Conservation (phyloP, 306 rosid species). For the Quercus cerris region DNA sequence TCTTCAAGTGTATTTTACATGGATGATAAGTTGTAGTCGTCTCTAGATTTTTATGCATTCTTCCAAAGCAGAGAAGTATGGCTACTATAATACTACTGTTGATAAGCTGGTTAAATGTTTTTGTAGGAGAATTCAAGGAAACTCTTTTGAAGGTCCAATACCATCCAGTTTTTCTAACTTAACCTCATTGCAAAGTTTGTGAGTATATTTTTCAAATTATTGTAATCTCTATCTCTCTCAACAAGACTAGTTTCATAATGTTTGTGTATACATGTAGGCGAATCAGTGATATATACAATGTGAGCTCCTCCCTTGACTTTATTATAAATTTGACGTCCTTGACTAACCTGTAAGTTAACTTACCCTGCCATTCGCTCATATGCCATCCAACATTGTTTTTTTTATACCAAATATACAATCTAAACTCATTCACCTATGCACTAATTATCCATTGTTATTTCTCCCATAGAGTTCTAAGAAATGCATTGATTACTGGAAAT, state of each 20-base stretch:
- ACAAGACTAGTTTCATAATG: background rate
- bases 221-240: background rate
- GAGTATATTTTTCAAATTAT: background rate
- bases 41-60: no score
- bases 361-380: background rate
- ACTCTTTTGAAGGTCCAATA: slow-evolving; percentile 36
- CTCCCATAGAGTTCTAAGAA: slow-evolving; percentile 21
- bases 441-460: background rate
- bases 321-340: slow-evolving; percentile 9
- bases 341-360: slow-evolving; percentile 20
- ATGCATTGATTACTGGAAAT: slow-evolving; percentile 20
- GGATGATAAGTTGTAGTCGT: no score
- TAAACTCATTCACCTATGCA: background rate
- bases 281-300: slow-evolving; percentile 28
- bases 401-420: background rate
- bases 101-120: background rate
- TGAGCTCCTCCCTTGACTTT: slow-evolving; percentile 30
- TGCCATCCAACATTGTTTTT: background rate
- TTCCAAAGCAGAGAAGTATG: no score
- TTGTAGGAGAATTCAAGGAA: slow-evolving; percentile 28
- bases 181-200: slow-evolving; percentile 18
- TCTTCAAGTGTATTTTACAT: background rate
- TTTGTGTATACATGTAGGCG: slow-evolving; percentile 9
- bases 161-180: slow-evolving; percentile 24
- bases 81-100: background rate